Conservation (phyloP, 2,329 filamentous ascomycete species). For the Apiospora malaysiana region DNA sequence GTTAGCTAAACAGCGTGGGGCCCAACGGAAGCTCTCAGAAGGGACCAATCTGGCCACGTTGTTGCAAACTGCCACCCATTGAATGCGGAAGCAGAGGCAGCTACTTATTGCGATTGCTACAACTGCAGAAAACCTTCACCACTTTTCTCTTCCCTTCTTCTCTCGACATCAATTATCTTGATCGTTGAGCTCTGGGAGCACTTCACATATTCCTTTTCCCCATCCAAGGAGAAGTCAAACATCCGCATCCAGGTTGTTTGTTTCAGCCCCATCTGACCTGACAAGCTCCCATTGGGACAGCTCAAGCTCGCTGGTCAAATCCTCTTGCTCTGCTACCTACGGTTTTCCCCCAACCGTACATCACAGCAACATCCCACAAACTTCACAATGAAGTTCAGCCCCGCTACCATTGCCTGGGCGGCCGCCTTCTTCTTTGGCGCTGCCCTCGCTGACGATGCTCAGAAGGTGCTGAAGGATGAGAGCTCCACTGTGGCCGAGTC, state of each 20-base stretch:
- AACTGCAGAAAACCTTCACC: slow-evolving; percentile 4
- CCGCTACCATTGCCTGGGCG: slow-evolving; percentile 77
- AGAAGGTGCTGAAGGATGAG: slow-evolving; percentile 59
- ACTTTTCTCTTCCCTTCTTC: slow-evolving; percentile 12
- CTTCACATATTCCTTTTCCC: neutral
- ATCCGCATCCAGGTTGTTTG: neutral
- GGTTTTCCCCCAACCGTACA: slow-evolving; percentile 17
- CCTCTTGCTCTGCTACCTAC: slow-evolving; percentile 23
- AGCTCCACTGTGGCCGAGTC: slow-evolving; percentile 50
- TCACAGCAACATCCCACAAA: slow-evolving; percentile 23
- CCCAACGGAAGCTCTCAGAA: slow-evolving; percentile 19
- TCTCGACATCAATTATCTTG: slow-evolving; percentile 11
- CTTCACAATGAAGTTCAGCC: slow-evolving; percentile 81
- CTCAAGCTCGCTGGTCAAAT: slow-evolving; percentile 14
- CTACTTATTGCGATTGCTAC: slow-evolving; percentile 17
- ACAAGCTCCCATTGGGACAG: slow-evolving; percentile 11
- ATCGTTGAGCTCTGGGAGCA: slow-evolving; percentile 19
- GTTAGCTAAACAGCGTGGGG: neutral
- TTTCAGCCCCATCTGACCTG: slow-evolving; percentile 17
- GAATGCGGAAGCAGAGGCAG: slow-evolving; percentile 2
- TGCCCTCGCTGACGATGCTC: slow-evolving; percentile 71
- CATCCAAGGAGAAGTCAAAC: slow-evolving; percentile 2
- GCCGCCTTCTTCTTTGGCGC: slow-evolving; percentile 75
- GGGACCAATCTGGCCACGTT: slow-evolving; percentile 22
- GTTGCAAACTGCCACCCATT: slow-evolving; percentile 15